These are phyloP conservation scores for Citeromyces matritensis DNA, from an alignment of 805 yeast genomes.

Conservation along the genomic window DNA sequence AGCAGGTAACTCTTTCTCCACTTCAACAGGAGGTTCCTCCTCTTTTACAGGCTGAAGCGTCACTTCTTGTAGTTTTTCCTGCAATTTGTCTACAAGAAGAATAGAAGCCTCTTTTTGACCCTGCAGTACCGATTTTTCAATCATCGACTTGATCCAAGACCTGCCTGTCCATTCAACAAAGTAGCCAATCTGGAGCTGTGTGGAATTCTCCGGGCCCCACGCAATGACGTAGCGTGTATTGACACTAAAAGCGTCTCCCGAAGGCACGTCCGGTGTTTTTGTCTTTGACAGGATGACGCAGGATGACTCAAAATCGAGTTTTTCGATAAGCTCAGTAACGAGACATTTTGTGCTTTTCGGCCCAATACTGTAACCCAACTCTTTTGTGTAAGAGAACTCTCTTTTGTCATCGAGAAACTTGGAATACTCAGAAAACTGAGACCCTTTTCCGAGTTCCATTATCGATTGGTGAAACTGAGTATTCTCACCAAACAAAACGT, in stretches of 20 bases:
- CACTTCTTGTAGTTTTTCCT: slow-evolving; percentile 14
- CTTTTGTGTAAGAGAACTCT: slow-evolving; percentile 43
- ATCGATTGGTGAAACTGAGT: slow-evolving; percentile 20
- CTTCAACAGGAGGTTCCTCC: slow-evolving; percentile 3
- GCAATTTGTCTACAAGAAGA: slow-evolving; percentile 29
- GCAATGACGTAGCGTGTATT: slow-evolving; percentile 39
- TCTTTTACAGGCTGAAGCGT: slow-evolving; percentile 5
- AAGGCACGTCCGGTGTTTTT: slow-evolving; percentile 72
- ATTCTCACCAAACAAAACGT: slow-evolving; percentile 54
- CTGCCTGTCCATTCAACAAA: slow-evolving; percentile 58
- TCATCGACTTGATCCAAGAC: slow-evolving; percentile 66
- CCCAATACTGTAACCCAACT: slow-evolving; percentile 54
- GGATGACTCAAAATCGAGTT: slow-evolving; percentile 28
- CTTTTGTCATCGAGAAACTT: slow-evolving; percentile 20
- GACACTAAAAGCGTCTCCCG: slow-evolving; percentile 54
- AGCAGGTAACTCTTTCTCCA: slow-evolving; percentile 7
- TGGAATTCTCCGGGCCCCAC: slow-evolving; percentile 48
- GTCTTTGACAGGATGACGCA: slow-evolving; percentile 41
- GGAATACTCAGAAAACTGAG: slow-evolving; percentile 23
- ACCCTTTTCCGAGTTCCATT: slow-evolving; percentile 28
- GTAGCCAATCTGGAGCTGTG: slow-evolving; percentile 37
- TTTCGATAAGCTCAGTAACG: slow-evolving; percentile 43
- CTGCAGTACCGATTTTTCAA: slow-evolving; percentile 59
- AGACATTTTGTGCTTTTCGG: slow-evolving; percentile 63
- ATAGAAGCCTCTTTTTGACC: slow-evolving; percentile 55